Conservation (phyloP, 352 stramenopile genomes). For the Pythium periplocum region DNA sequence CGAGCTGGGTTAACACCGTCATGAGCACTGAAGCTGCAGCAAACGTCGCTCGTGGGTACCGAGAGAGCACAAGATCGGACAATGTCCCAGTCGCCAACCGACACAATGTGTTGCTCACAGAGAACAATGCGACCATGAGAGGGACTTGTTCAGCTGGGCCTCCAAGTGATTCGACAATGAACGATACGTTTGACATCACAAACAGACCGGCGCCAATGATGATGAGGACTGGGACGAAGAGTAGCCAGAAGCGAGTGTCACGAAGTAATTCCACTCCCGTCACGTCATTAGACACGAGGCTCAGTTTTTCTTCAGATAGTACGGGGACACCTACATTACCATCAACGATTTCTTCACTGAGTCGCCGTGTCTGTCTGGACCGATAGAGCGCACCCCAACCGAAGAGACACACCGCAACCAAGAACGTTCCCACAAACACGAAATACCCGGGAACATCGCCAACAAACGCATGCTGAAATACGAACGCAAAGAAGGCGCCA, state of each 20-base stretch:
- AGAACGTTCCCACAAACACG: constrained; percentile 54
- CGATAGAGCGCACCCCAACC: constrained; percentile 44
- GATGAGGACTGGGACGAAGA: constrained; percentile 75
- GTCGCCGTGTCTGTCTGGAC: constrained; percentile 23
- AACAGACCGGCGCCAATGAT: constrained; percentile 63
- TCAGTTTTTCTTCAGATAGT: constrained; percentile 14
- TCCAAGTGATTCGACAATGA: constrained; percentile 74
- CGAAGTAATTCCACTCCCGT: constrained; percentile 48
- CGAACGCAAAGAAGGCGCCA: constrained; percentile 66
- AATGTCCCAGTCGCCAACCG: constrained; percentile 50
- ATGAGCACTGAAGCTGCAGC: constrained; percentile 37
- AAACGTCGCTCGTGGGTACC: constrained; percentile 56
- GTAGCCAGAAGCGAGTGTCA: constrained; percentile 66
- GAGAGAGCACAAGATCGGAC: constrained; percentile 45
- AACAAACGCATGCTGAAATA: constrained; percentile 60
- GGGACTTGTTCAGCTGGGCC: constrained; percentile 58
- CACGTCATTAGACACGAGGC: constrained; percentile 31
- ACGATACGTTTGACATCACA: constrained; percentile 83
- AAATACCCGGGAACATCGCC: constrained; percentile 69
- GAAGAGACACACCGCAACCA: constrained; percentile 41
- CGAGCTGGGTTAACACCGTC: constrained; percentile 36
- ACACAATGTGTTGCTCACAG: constrained; percentile 63
- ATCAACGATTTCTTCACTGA: constrained; percentile 40
- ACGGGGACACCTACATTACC: constrained; percentile 22
- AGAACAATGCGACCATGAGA: constrained; percentile 73